Evolutionary conservation across 257 asterid genomes (phyloP).

Genomic region (Penstemon davidsonii): DNA sequence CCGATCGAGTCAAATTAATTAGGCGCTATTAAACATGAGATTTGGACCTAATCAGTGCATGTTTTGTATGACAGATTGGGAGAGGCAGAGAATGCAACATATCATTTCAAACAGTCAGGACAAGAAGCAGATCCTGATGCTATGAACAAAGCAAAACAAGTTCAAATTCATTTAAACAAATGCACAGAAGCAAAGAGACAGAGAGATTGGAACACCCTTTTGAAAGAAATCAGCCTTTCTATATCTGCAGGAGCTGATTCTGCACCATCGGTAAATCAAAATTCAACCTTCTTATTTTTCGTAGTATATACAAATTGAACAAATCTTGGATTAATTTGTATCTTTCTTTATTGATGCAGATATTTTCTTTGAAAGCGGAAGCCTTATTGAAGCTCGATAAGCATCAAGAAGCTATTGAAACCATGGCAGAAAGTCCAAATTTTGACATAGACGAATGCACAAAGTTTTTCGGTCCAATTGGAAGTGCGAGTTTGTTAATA

Average conservation of each 20-base stretch:
- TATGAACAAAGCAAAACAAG: slow-evolving; percentile 47
- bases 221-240: slow-evolving; percentile 56
- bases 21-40: no score
- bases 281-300: no score
- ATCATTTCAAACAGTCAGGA: slow-evolving; percentile 74
- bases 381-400: slow-evolving; percentile 63
- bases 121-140: slow-evolving; percentile 79
- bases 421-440: slow-evolving; percentile 53
- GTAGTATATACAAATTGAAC: no score
- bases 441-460: slow-evolving; percentile 61
- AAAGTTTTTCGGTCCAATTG: slow-evolving; percentile 69
- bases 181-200: slow-evolving; percentile 67
- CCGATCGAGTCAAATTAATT: no score
- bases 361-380: slow-evolving; percentile 76
- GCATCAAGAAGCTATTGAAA: slow-evolving; percentile 74
- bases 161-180: slow-evolving; percentile 49
- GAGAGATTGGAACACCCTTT: slow-evolving; percentile 59
- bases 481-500: slow-evolving; percentile 49
- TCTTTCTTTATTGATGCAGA: slow-evolving; percentile 32
- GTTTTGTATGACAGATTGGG: slow-evolving; percentile 51
- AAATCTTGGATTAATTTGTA: no score
- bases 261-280: slow-evolving; percentile 63
- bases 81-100: slow-evolving; percentile 66
- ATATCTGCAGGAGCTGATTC: slow-evolving; percentile 79
- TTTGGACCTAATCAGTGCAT: no score